These are phyloP conservation scores for Aspergillus unguis DNA, from an alignment of 2,329 filamentous ascomycete species.

Conservation along the genomic window DNA sequence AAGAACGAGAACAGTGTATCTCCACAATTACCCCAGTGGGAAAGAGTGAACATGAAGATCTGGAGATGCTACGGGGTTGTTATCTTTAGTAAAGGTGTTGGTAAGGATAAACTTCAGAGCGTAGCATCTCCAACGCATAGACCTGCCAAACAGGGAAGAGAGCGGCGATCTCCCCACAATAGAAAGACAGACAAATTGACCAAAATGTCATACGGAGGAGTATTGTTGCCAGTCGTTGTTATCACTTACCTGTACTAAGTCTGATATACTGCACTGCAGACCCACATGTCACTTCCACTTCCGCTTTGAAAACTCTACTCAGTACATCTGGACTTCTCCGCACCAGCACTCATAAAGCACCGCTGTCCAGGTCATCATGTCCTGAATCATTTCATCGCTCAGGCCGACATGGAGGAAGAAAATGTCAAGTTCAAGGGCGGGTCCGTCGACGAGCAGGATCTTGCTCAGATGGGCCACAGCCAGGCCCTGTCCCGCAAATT, in stretches of 20 bases:
- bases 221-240: too few relatives aligned
- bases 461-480: constrained; percentile 43
- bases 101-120: background rate
- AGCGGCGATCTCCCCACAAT: background rate
- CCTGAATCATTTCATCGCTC: background rate
- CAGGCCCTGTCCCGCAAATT: constrained; percentile 49
- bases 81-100: background rate
- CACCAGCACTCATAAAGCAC: background rate
- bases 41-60: too few relatives aligned
- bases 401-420: background rate
- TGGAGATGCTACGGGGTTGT: too few relatives aligned
- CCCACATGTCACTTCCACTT: background rate
- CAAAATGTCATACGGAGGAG: too few relatives aligned
- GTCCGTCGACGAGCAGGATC: constrained; percentile 37
- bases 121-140: background rate
- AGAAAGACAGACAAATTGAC: too few relatives aligned
- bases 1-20: too few relatives aligned
- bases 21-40: too few relatives aligned
- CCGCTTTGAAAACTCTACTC: too few relatives aligned
- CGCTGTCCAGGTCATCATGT: background rate
- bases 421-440: constrained; percentile 18
- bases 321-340: background rate
- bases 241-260: too few relatives aligned
- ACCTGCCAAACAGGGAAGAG: background rate
- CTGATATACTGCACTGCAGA: too few relatives aligned